These are phyloP conservation scores for Oenanthe javanica DNA, from an alignment of 140 eudicot genomes.

Conservation along the genomic window DNA sequence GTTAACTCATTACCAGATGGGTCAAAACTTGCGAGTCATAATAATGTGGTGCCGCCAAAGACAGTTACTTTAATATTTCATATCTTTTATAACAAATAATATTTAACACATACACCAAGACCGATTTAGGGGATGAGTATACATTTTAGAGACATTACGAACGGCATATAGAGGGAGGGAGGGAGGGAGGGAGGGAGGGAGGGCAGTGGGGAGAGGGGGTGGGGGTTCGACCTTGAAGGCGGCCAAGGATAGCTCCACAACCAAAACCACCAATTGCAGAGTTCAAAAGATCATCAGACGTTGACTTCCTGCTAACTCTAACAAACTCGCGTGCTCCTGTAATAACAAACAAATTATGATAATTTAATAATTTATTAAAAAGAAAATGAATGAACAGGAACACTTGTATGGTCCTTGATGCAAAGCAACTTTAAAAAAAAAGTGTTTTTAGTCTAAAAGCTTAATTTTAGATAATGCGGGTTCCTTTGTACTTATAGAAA, in stretches of 20 bases:
- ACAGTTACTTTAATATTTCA: neutral
- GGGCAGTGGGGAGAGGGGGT: neutral
- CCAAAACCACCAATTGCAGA: slow-evolving; percentile 86
- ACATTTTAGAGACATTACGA: neutral
- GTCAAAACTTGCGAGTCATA: neutral
- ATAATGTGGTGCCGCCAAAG: neutral
- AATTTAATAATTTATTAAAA: neutral
- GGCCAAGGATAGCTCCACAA: slow-evolving; percentile 86
- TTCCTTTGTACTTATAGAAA: too few relatives aligned
- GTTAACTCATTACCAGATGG: neutral
- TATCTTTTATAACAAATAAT: too few relatives aligned
- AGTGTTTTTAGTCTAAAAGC: too few relatives aligned
- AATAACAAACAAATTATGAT: slow-evolving; percentile 14
- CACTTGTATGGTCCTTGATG: neutral
- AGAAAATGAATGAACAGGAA: neutral
- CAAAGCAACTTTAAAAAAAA: too few relatives aligned
- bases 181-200: neutral
- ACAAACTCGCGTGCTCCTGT: slow-evolving; percentile 91
- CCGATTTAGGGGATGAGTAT: neutral
- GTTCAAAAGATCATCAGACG: slow-evolving; percentile 69
- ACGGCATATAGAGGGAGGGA: neutral
- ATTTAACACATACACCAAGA: neutral
- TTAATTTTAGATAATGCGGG: too few relatives aligned
- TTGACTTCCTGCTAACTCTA: slow-evolving; percentile 59
- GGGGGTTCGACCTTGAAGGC: slow-evolving; percentile 61